Base-by-base conservation (phyloP, 257 asterid species). In the Nemophila menziesii region DNA sequence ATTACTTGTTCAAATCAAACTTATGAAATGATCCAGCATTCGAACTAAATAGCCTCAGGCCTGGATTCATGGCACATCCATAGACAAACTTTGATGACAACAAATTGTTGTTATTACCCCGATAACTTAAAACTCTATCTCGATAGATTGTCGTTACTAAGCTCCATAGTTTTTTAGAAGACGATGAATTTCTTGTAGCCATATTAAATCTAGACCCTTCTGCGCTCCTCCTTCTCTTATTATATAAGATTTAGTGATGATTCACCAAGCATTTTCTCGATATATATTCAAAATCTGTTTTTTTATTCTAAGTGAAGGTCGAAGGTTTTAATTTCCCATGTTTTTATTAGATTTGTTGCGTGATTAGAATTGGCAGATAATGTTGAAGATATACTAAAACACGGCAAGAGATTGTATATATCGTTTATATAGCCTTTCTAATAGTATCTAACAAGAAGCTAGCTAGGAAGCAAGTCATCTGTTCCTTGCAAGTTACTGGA, bases 331-430 rank as follows among this genome's bases (percentile, higher is more conserved):
- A 40, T 37, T 21, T 20, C 33, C 46, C 29, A 51, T 11, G 33
- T 46, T 56, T 39, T 46, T 19, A 54, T 43, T 22, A 12, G 46
- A 20, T 24, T 44, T 18, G 14, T 29, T 54, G 52, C 63, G 49
- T 48, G 16, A 36, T 27, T 14, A 11, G 5, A 36, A 44, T 21
- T 21, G 38, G 26, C 33, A 18, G 33, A 20, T 20, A 42, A 49
- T 38, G 54, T 45, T 22, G 43, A 55, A 49, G 42, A 27, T 44
- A 37, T 15, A 16, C 12, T 8, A n/a, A 18, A 20, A 56, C 67
- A 79, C 77, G 78, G 61, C 66, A 81, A 77, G 85, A 44, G 45
- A 75, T 62, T 54, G 63, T 16, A 49, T 61, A 49, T 64, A 45
- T 20, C 51, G 24, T 44, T 47, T 47, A 44, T 20, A 5, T 52